A percentile compares a stretch with the other conserved stretches of the same genome.
These are phyloP conservation scores for Xylariaceae sp. DNA, from an alignment of 2,329 filamentous ascomycete species.

Conservation along the genomic window DNA sequence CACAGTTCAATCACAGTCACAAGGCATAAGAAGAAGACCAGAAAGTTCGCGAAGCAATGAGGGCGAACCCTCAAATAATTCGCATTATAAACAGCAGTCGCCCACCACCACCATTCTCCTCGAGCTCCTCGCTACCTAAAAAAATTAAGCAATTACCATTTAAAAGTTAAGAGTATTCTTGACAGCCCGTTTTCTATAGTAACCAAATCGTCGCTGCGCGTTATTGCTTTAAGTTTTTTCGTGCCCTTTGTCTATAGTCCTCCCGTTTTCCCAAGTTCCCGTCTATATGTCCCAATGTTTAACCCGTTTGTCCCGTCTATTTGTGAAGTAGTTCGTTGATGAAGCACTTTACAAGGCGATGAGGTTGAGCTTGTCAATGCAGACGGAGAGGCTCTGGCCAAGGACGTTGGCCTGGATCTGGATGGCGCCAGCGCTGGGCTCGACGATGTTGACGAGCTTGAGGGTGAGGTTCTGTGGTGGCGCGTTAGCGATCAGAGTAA, in stretches of 20 bases:
- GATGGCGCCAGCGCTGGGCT: slow-evolving; percentile 1
- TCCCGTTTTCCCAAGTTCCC: too few relatives aligned
- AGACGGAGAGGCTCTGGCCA: slow-evolving; percentile 9
- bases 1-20: too few relatives aligned
- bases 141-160: too few relatives aligned
- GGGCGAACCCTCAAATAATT: background rate
- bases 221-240: too few relatives aligned
- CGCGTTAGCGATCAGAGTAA: background rate
- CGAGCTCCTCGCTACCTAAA: too few relatives aligned
- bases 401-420: slow-evolving; percentile 13
- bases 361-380: slow-evolving; percentile 8
- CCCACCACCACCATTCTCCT: too few relatives aligned
- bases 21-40: background rate
- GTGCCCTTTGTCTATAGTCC: too few relatives aligned
- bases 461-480: background rate
- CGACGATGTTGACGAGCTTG: slow-evolving; percentile 6
- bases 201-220: too few relatives aligned
- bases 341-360: slow-evolving; percentile 1
- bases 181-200: too few relatives aligned
- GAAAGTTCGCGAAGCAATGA: background rate
- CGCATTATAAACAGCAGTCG: background rate
- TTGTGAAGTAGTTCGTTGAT: background rate
- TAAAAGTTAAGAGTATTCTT: too few relatives aligned
- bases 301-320: too few relatives aligned
- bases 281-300: too few relatives aligned